A percentile compares a stretch with the other conserved stretches of the same genome.
Evolutionary conservation across 805 yeast species (phyloP).

Genomic region (Yarrowia bubula): DNA sequence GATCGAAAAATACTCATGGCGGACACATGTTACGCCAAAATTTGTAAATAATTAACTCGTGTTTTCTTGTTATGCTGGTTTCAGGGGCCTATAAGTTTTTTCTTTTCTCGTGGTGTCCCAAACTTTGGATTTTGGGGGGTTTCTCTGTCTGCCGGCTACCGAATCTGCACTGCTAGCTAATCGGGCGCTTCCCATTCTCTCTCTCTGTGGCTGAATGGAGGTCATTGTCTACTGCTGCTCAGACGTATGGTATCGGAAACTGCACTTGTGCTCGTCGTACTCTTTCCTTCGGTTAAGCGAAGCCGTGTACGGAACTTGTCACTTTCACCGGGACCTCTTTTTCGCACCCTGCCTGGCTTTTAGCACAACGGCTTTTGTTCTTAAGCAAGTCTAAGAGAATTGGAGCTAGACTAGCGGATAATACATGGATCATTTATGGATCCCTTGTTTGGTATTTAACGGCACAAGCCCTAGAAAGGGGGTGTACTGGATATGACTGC

Average conservation of each 20-base stretch:
- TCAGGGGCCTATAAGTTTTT: neutral
- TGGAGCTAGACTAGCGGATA: no score
- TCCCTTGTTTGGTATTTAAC: neutral
- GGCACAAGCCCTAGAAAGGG: neutral
- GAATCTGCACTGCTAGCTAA: constrained; percentile 8
- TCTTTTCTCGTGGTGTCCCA: neutral
- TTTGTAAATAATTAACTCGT: neutral
- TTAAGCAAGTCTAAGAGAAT: no score
- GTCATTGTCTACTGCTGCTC: neutral
- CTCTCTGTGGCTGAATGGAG: neutral
- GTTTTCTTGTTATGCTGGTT: neutral
- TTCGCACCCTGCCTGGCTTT: no score
- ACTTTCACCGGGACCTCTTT: no score
- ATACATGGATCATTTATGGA: no score
- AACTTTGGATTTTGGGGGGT: neutral
- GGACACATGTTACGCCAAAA: neutral
- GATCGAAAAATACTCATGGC: no score
- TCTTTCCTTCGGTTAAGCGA: no score
- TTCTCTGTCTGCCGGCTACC: neutral
- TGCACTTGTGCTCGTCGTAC: no score
- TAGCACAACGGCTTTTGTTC: no score
- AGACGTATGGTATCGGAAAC: neutral
- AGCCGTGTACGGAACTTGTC: no score
- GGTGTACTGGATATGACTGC: neutral
- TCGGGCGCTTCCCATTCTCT: neutral